Conservation (phyloP, 257 asterid genomes). For the Ajuga chamaepitys region DNA sequence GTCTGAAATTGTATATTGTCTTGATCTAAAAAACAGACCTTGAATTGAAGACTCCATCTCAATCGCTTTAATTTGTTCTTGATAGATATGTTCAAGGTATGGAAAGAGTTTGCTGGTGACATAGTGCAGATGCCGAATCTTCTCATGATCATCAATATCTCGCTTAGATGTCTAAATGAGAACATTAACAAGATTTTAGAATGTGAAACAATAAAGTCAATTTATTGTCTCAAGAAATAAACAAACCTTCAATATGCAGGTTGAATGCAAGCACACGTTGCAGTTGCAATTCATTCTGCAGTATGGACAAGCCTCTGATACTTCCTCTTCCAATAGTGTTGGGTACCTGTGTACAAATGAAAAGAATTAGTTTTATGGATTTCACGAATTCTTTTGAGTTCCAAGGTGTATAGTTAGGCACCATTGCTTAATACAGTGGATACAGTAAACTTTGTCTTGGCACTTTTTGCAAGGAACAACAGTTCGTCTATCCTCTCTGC, state of each 20-base stretch:
- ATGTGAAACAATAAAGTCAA: neutral
- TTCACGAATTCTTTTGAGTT: neutral
- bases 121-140: conserved; percentile 59
- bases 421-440: conserved; percentile 76
- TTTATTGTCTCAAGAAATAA: conserved; percentile 10
- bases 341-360: conserved; percentile 55
- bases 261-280: conserved; percentile 66
- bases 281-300: conserved; percentile 85
- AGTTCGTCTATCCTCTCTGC: conserved; percentile 39
- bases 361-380: neutral
- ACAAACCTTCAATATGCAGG: conserved; percentile 49
- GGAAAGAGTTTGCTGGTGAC: conserved; percentile 54
- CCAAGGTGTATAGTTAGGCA: conserved; percentile 17
- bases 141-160: conserved; percentile 42
- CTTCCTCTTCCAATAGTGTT: conserved; percentile 43
- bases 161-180: conserved; percentile 47
- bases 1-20: neutral
- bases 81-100: conserved; percentile 43
- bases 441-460: conserved; percentile 43
- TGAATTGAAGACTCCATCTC: conserved; percentile 46
- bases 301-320: conserved; percentile 61
- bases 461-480: conserved; percentile 74
- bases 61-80: conserved; percentile 66
- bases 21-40: conserved; percentile 29
- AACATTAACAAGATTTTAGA: conserved; percentile 18